A percentile compares a stretch with the other conserved stretches of the same genome.
Conservation (phyloP, 768 basidiomycete species). For the Lentinula detonsa region DNA sequence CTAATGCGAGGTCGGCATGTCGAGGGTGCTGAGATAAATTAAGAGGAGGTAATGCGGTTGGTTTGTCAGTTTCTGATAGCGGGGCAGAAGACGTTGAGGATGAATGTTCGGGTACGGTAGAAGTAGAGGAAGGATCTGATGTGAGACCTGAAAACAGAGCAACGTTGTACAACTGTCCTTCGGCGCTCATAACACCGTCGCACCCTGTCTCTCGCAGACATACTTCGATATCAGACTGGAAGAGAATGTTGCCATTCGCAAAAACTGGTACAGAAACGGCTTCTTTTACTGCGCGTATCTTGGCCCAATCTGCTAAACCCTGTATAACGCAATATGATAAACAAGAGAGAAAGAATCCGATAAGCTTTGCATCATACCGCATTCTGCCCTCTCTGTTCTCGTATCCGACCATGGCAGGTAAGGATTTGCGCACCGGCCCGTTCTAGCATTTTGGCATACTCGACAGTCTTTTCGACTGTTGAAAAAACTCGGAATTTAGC, state of each 20-base stretch:
- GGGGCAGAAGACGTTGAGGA: slow-evolving; percentile 7
- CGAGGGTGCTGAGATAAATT: slow-evolving; percentile 46
- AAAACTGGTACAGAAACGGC: slow-evolving; percentile 91
- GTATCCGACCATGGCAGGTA: slow-evolving; percentile 86
- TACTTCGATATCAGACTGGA: slow-evolving; percentile 70
- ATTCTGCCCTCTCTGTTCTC: slow-evolving; percentile 88
- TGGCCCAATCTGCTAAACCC: slow-evolving; percentile 85
- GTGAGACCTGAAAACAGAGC: slow-evolving; percentile 55
- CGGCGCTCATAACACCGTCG: slow-evolving; percentile 93
- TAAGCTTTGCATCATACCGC: slow-evolving; percentile 34
- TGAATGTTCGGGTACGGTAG: neutral
- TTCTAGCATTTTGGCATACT: slow-evolving; percentile 95
- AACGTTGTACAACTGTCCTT: slow-evolving; percentile 91
- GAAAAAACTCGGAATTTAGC: slow-evolving; percentile 95
- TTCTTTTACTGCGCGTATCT: slow-evolving; percentile 87
- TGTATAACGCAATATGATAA: slow-evolving; percentile 18
- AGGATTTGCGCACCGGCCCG: slow-evolving; percentile 92
- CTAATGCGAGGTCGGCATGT: slow-evolving; percentile 65
- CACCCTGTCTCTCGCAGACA: slow-evolving; percentile 83
- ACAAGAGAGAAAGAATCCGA: neutral
- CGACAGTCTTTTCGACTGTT: slow-evolving; percentile 79
- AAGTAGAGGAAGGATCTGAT: neutral
- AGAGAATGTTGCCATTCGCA: slow-evolving; percentile 94
- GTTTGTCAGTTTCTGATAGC: slow-evolving; percentile 6
- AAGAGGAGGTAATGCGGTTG: slow-evolving; percentile 13